Percentiles rank a stretch among this genome's conserved stretches.
Conservation (phyloP, 2,329 filamentous ascomycete species). For the Colletotrichum somersetense region DNA sequence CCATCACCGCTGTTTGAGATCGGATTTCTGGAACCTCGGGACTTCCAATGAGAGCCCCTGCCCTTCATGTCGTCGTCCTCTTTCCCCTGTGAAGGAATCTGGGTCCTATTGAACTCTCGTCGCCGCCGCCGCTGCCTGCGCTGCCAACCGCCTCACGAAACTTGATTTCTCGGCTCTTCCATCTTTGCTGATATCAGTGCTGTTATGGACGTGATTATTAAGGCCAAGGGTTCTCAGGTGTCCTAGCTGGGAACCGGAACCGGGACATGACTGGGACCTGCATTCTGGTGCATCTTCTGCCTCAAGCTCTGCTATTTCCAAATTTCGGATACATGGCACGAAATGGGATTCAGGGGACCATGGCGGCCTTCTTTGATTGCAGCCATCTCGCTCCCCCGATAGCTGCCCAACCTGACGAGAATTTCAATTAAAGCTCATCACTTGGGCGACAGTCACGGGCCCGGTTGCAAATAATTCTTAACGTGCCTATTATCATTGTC, state of each 20-base stretch:
- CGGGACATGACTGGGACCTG: constrained; percentile 9
- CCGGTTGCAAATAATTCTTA: not conserved
- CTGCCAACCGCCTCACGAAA: constrained; percentile 8
- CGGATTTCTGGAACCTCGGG: constrained; percentile 23
- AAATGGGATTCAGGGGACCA: constrained; percentile 5
- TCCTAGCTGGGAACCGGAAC: constrained; percentile 22
- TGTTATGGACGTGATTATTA: constrained; percentile 4
- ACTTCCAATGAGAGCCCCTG: constrained; percentile 20
- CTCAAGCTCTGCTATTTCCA: constrained; percentile 21
- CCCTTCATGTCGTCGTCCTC: not conserved
- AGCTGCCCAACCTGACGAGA: constrained; percentile 6
- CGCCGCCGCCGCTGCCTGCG: constrained; percentile 2
- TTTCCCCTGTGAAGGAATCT: constrained; percentile 7
- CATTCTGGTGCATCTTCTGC: constrained; percentile 17
- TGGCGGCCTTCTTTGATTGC: constrained; percentile 26
- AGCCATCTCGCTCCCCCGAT: constrained; percentile 25
- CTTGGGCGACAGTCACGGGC: constrained; percentile 4
- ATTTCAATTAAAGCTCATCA: not conserved
- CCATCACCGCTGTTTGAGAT: constrained; percentile 40
- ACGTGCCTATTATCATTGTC: not conserved
- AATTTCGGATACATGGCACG: constrained; percentile 17
- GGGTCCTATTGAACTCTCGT: constrained; percentile 1
- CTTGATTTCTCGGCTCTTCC: constrained; percentile 15
- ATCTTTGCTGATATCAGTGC: constrained; percentile 7
- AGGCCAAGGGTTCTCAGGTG: not conserved